Base-by-base conservation (phyloP, 352 stramenopile genomes). In the Phytopythium vexans region DNA sequence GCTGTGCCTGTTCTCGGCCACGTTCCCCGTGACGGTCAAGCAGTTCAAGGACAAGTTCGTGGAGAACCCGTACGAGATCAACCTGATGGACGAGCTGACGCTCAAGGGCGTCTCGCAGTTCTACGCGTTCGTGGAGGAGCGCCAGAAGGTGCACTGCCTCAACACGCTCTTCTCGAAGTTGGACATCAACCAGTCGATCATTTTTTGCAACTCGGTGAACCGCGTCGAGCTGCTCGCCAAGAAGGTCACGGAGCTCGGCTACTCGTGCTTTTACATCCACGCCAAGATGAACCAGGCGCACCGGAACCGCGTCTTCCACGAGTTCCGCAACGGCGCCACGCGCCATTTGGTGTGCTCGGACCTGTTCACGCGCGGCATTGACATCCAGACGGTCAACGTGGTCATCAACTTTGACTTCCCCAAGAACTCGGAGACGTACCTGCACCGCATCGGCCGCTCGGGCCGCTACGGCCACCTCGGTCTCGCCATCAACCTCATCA, bases 331-430 rank as follows among this genome's bases (percentile, higher is more conserved):
- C 58, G 97, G 96, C 41, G 94, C 91, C 3, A 99, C 96, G 40
- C 86, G 97, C 40, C 96, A 99, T 70, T 79, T 99, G 34, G 97
- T 99, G 42, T 99, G 92, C 59, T 98, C 88, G 64, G 97, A 99
- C 64, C 76, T 99, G 43, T 99, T 99, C 70, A 99, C 96, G 48
- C 91, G 98, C 51, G 98, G 98, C 69, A 99, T 99, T 53, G 97
- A 99, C 70, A 99, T 99, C 70, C 96, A 99, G 77, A 98, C 94
- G 49, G 98, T 99, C 16, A 99, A 99, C 68, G 96, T 99, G n/a
- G 98, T 99, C 37, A 99, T 99, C 76, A 99, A 99, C 79, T 99
- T 99, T 70, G 98, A 99, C 78, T 99, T 99, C 70, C 98, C 98
- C 10, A 98, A 99, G 74, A 99, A 99, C 75, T 97, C 90, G 31